Percentiles rank a stretch among this genome's conserved stretches.
Evolutionary conservation across 306 rosid genomes (phyloP).

Genomic region (Arachis hypogaea): DNA sequence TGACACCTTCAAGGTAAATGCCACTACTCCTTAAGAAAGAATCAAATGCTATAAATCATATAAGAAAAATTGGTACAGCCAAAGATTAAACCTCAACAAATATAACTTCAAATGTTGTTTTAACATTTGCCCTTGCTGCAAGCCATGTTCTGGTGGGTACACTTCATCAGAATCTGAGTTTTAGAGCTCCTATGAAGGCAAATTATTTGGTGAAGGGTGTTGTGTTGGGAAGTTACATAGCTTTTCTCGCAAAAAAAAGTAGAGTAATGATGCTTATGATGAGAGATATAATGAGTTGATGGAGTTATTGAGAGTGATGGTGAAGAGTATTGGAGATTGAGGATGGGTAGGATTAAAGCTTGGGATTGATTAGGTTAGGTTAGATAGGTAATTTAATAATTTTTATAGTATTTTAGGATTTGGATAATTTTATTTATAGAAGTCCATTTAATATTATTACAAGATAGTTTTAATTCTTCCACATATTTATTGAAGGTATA

Average conservation of each 20-base stretch:
- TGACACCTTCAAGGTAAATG: conserved; percentile 10
- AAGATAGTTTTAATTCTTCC: no score
- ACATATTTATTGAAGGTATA: no score
- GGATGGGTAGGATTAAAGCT: no score
- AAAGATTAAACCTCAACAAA: conserved; percentile 38
- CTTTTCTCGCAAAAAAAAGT: conserved; percentile 47
- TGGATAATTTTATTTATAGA: no score
- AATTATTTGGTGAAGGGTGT: conserved; percentile 5
- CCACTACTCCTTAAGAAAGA: conserved; percentile 37
- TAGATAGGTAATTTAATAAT: no score
- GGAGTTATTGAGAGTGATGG: conserved; percentile 35
- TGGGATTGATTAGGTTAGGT: no score
- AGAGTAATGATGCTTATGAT: background rate
- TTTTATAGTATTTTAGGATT: no score
- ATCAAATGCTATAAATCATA: conserved; percentile 26
- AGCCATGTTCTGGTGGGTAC: conserved; percentile 20
- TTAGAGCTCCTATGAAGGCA: conserved; percentile 23
- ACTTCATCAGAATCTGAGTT: conserved; percentile 37
- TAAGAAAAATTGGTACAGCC: conserved; percentile 24
- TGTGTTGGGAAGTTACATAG: conserved; percentile 45
- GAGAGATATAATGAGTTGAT: conserved; percentile 38
- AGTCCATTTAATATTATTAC: no score
- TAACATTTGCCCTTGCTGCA: background rate
- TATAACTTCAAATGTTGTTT: conserved; percentile 37
- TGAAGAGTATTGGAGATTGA: no score